These are phyloP conservation scores for Aspergillus panamensis DNA, from an alignment of 495 filamentous ascomycete species.

Conservation along the genomic window DNA sequence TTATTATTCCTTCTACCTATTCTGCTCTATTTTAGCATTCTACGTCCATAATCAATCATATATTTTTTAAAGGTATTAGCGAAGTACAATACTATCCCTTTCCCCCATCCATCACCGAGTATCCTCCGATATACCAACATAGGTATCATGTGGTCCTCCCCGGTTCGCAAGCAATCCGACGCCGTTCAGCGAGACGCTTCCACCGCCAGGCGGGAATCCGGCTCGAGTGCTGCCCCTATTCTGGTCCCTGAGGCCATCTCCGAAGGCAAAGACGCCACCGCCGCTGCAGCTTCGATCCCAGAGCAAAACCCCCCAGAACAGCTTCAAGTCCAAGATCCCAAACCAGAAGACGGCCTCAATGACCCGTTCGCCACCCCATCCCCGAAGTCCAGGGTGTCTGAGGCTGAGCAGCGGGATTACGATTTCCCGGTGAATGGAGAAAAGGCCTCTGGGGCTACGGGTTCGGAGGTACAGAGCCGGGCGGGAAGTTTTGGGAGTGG, in stretches of 20 bases:
- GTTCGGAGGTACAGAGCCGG: background rate
- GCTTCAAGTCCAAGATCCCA: slow-evolving; percentile 2
- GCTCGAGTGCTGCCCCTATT: slow-evolving; percentile 9
- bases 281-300: background rate
- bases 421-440: background rate
- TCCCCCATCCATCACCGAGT: background rate
- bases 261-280: slow-evolving; percentile 23
- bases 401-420: background rate
- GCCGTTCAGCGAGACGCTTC: background rate
- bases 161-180: slow-evolving; percentile 1
- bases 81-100: background rate
- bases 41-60: background rate
- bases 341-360: background rate
- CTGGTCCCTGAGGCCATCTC: background rate
- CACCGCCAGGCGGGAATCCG: slow-evolving; percentile 6
- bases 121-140: background rate
- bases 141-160: slow-evolving; percentile 1
- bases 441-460: slow-evolving; percentile 3
- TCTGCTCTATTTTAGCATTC: background rate
- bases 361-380: background rate
- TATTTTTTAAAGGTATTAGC: background rate
- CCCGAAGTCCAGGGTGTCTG: background rate
- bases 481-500: background rate
- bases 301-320: slow-evolving; percentile 15
- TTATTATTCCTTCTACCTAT: background rate